Conservation (phyloP, 129 eudicot species). For the Lactuca saligna region DNA sequence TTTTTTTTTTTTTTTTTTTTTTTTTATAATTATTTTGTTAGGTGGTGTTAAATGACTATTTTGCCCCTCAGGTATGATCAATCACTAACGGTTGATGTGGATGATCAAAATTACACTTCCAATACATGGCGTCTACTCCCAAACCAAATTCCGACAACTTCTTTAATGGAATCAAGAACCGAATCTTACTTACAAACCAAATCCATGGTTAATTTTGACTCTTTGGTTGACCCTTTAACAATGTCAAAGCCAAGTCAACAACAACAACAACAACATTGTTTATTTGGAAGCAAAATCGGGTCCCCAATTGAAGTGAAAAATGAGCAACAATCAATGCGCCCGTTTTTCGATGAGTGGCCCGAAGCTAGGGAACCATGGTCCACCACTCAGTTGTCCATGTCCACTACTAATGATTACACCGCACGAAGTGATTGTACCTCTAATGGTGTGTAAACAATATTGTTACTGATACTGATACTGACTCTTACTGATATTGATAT, state of each 20-base stretch:
- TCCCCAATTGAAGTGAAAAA: constrained; percentile 51
- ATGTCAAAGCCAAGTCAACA: constrained; percentile 63
- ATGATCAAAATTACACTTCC: constrained; percentile 53
- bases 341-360: constrained; percentile 83
- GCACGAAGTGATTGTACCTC: constrained; percentile 46
- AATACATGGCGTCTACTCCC: constrained; percentile 48
- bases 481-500: background rate
- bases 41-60: too few species aligned
- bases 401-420: constrained; percentile 54
- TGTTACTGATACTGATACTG: too few species aligned
- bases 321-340: constrained; percentile 63
- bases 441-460: constrained; percentile 48
- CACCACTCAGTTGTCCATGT: constrained; percentile 77
- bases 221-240: constrained; percentile 37
- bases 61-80: constrained; percentile 46
- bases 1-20: too few species aligned
- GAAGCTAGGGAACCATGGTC: constrained; percentile 73
- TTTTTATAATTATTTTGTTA: too few species aligned
- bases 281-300: constrained; percentile 60
- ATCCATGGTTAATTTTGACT: constrained; percentile 55
- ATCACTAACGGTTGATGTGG: constrained; percentile 44
- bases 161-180: constrained; percentile 44
- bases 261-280: constrained; percentile 55
- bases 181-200: constrained; percentile 49
- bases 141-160: constrained; percentile 41